Evolutionary conservation across 164 flowering plant genomes (phyloP).

Genomic region (Pachysandra terminalis): DNA sequence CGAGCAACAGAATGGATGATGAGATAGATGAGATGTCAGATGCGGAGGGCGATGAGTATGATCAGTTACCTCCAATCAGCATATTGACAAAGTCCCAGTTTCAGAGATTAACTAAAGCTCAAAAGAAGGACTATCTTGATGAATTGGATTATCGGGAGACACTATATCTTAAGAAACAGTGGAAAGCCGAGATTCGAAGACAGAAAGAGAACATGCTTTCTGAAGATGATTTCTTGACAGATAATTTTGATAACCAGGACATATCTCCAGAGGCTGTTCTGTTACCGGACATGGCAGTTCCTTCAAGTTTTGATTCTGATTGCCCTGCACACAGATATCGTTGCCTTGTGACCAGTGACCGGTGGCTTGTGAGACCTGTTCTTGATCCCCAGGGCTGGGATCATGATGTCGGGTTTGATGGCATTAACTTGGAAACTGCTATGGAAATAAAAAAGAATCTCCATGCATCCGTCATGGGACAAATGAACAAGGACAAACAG

Average conservation of each 20-base stretch:
- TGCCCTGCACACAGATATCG: constrained; percentile 75
- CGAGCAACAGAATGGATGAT: constrained; percentile 23
- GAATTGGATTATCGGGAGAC: constrained; percentile 92
- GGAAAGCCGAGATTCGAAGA: constrained; percentile 52
- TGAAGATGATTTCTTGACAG: constrained; percentile 22
- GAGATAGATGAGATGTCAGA: constrained; percentile 50
- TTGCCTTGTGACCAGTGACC: constrained; percentile 57
- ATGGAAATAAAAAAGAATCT: constrained; percentile 38
- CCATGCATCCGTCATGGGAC: constrained; percentile 57
- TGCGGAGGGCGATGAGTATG: constrained; percentile 69
- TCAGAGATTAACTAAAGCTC: constrained; percentile 47
- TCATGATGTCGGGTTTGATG: constrained; percentile 96
- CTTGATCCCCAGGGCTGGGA: constrained; percentile 97
- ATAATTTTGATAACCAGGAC: constrained; percentile 32
- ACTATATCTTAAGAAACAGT: constrained; percentile 79
- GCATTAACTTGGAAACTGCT: constrained; percentile 72
- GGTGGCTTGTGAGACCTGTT: constrained; percentile 79
- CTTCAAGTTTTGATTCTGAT: constrained; percentile 80
- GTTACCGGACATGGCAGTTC: constrained; percentile 77
- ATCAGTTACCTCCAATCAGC: constrained; percentile 82
- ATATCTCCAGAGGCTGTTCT: constrained; percentile 49
- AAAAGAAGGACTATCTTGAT: constrained; percentile 79
- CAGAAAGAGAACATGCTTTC: constrained; percentile 32
- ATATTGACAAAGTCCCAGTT: constrained; percentile 72
- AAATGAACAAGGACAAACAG: constrained; percentile 85